Percentiles rank a stretch among this genome's conserved stretches.
These are phyloP conservation scores for Chondrostereum purpureum DNA, from an alignment of 1,284 basidiomycete genomes.

Conservation along the genomic window DNA sequence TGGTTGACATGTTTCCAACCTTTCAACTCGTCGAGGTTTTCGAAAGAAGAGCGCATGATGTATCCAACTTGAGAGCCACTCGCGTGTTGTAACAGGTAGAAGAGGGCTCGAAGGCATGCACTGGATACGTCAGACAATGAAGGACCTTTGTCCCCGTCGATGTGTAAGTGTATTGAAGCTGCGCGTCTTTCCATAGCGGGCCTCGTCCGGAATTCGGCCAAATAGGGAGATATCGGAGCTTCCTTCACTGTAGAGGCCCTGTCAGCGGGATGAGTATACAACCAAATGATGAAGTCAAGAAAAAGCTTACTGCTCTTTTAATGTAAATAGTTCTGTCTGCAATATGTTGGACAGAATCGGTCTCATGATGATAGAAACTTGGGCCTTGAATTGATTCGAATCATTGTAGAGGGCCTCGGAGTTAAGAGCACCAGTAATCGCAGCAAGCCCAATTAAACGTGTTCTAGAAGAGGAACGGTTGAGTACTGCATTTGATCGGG, in stretches of 20 bases:
- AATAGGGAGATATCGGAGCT: slow-evolving; percentile 66
- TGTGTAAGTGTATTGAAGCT: slow-evolving; percentile 80
- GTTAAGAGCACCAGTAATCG: slow-evolving; percentile 73
- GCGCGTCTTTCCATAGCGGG: slow-evolving; percentile 76
- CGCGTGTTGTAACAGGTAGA: slow-evolving; percentile 70
- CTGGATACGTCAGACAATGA: slow-evolving; percentile 67
- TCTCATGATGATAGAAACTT: slow-evolving; percentile 68
- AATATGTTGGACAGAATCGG: slow-evolving; percentile 71
- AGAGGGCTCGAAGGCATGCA: slow-evolving; percentile 68
- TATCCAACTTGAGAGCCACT: slow-evolving; percentile 72
- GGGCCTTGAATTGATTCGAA: slow-evolving; percentile 66
- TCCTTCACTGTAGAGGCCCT: slow-evolving; percentile 33
- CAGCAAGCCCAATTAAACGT: slow-evolving; percentile 81
- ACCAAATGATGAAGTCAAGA: slow-evolving; percentile 3
- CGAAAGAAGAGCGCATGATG: slow-evolving; percentile 66
- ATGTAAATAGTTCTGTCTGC: slow-evolving; percentile 50
- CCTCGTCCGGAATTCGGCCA: slow-evolving; percentile 73
- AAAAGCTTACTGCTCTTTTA: slow-evolving; percentile 65
- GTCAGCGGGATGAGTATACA: too few species aligned
- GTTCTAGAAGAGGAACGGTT: slow-evolving; percentile 42
- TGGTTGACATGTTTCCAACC: slow-evolving; percentile 74
- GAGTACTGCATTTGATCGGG: background rate
- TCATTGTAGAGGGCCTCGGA: slow-evolving; percentile 84
- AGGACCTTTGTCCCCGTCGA: slow-evolving; percentile 85
- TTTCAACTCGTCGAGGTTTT: slow-evolving; percentile 53